Evolutionary conservation across 2,329 filamentous ascomycete genomes (phyloP), one percentile per base, ranked within the genome.

Genomic region (Neurospora sp.): DNA sequence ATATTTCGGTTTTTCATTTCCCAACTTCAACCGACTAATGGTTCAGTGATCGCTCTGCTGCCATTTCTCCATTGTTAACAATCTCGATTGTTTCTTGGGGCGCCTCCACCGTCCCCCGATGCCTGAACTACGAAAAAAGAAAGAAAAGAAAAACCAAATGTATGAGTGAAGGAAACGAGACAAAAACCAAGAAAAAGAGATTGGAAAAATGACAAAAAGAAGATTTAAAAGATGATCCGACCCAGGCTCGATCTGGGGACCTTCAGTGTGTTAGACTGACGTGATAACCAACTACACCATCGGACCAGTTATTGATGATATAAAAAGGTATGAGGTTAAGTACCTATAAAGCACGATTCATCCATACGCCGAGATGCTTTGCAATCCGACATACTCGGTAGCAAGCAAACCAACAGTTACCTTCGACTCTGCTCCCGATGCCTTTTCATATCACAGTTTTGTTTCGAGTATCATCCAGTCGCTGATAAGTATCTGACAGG

Each of bases 231-330:
- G 12, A 62, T 74, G 73, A 74, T 74, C 66, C 72, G 70, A 74
- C 72, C 72, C 74, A 73, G 75, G 75, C 68, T 77, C 69, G 76
- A 77, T 75, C 76, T 74, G 75, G 72, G 73, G 75, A 77, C 76
- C 76, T 33, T 33, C 28, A 33, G 28, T 33, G 28, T 33, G 28
- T 33, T 33, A 33, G 28, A 33, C 28, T 33, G 80, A 82, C 78
- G 81, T 82, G 81, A 82, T 82, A 82, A 82, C 80, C 81, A 82
- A 82, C 81, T 78, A 78, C 77, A 77, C 76, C 76, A 78, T 73
- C 71, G 71, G 69, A 74, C 74, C 74, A 67, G 69, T 57, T 36
- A 10, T 62, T 62, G 2, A 28, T 15, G 6, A 23, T 15, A 1
- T 10, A 2, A 1, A 1, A 19, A 2, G 15, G 0, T 3, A 6